Percentiles rank a stretch among this genome's conserved stretches.
Evolutionary conservation across 2,329 filamentous ascomycete species (phyloP).

Genomic region (Neoascochyta sp.): DNA sequence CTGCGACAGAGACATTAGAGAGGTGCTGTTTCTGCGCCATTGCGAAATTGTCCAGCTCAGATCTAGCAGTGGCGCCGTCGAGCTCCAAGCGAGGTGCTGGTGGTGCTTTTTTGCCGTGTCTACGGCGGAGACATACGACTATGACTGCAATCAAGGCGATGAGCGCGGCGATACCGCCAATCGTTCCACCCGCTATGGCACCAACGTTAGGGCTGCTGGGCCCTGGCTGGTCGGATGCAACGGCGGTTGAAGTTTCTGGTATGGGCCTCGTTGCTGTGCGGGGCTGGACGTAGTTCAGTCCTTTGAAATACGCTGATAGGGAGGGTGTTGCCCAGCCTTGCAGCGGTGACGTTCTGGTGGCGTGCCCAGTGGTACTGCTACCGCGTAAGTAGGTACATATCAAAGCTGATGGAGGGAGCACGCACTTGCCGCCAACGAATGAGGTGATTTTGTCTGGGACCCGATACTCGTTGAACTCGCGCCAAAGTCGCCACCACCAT

Average conservation of each 20-base stretch:
- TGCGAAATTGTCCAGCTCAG: no score
- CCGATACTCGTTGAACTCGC: neutral
- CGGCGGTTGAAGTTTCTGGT: constrained; percentile 3
- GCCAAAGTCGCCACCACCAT: neutral
- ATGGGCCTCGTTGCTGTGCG: constrained; percentile 49
- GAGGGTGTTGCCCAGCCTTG: constrained; percentile 48
- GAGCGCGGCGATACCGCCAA: constrained; percentile 29
- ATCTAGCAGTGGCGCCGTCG: no score
- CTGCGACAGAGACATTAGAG: no score
- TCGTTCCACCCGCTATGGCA: constrained; percentile 33
- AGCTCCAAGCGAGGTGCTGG: no score
- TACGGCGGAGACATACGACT: constrained; percentile 17
- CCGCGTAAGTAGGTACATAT: no score
- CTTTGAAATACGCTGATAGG: constrained; percentile 49
- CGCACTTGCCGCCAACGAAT: constrained; percentile 1
- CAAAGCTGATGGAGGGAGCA: neutral
- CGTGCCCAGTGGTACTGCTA: constrained; percentile 45
- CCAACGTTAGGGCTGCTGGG: constrained; percentile 14
- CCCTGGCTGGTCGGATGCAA: neutral
- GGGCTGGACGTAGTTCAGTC: constrained; percentile 42
- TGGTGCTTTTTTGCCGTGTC: constrained; percentile 13
- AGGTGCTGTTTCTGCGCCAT: no score
- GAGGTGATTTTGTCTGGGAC: neutral
- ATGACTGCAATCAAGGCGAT: constrained; percentile 11
- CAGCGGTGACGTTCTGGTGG: constrained; percentile 48